Evolutionary conservation across 1,139 yeast genomes (phyloP).

Genomic region (Sugiyamaella grinbergsii): DNA sequence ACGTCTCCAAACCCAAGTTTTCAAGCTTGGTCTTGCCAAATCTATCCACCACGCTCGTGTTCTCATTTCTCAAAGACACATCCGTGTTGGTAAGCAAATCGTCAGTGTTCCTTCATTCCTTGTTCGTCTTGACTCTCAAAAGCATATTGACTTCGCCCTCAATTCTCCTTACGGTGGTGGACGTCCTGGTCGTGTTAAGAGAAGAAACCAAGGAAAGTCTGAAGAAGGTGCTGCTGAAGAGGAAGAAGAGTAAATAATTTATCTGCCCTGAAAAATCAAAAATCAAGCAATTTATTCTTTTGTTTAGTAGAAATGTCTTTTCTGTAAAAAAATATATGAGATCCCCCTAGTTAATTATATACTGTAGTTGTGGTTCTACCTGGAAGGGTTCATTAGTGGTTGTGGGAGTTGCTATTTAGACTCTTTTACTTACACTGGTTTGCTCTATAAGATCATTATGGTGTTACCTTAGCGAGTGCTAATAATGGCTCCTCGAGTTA

Average conservation of each 20-base stretch:
- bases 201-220: conserved; percentile 84
- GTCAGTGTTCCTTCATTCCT: conserved; percentile 99
- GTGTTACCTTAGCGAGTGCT: too few species aligned
- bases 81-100: conserved; percentile 99
- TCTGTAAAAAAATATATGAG: conserved; percentile 16
- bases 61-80: conserved; percentile 97
- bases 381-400: neutral
- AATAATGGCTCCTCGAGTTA: too few species aligned
- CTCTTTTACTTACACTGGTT: too few species aligned
- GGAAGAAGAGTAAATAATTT: conserved; percentile 48
- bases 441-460: too few species aligned
- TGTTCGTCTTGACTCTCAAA: conserved; percentile 99
- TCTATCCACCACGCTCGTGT: conserved; percentile 99
- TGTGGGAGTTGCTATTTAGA: too few species aligned
- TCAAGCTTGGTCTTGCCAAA: conserved; percentile 99
- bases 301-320: conserved; percentile 13
- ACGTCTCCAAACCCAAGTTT: conserved; percentile 99
- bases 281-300: neutral
- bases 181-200: conserved; percentile 99
- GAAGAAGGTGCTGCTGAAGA: conserved; percentile 72
- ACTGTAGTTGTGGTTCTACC: neutral
- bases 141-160: conserved; percentile 99
- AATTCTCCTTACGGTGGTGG: conserved; percentile 99
- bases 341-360: neutral
- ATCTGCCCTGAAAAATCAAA: neutral